Conservation (phyloP, 192 early-diverging fungal genomes). For the Entomortierella lignicola region DNA sequence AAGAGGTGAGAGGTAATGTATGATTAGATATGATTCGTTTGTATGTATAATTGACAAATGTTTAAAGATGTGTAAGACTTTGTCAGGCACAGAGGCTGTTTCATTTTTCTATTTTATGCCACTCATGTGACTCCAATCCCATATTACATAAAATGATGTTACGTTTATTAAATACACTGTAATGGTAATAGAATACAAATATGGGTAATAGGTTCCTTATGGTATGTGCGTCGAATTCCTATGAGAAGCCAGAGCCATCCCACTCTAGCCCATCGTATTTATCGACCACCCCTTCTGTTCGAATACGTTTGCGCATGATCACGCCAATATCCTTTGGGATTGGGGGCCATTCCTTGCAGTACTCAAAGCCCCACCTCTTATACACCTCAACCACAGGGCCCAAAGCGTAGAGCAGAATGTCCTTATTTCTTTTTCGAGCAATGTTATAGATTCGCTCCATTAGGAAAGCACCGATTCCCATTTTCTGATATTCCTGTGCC, state of each 20-base stretch:
- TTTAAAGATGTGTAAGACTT: too few relatives aligned
- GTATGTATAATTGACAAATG: too few relatives aligned
- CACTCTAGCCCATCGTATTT: conserved; percentile 35
- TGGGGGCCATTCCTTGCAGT: conserved; percentile 54
- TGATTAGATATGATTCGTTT: too few relatives aligned
- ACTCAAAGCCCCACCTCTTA: conserved; percentile 49
- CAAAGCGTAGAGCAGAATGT: conserved; percentile 53
- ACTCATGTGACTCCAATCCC: too few relatives aligned
- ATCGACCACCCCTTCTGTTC: conserved; percentile 29
- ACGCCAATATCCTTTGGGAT: conserved; percentile 44
- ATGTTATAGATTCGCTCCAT: conserved; percentile 44
- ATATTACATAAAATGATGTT: too few relatives aligned
- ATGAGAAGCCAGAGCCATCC: conserved; percentile 35
- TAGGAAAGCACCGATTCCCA: conserved; percentile 49
- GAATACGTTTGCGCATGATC: conserved; percentile 49
- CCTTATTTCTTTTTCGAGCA: conserved; percentile 41
- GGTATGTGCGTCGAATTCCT: too few relatives aligned
- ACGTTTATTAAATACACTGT: too few relatives aligned
- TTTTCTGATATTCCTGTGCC: conserved; percentile 45
- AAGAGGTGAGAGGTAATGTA: too few relatives aligned
- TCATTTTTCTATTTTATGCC: too few relatives aligned
- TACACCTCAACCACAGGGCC: conserved; percentile 44
- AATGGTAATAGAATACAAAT: too few relatives aligned
- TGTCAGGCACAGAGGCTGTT: too few relatives aligned
- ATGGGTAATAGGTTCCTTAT: too few relatives aligned